A percentile compares a stretch with the other conserved stretches of the same genome.
Conservation (phyloP, 192 early-diverging fungal genomes). For the Obelidium mucronatum region DNA sequence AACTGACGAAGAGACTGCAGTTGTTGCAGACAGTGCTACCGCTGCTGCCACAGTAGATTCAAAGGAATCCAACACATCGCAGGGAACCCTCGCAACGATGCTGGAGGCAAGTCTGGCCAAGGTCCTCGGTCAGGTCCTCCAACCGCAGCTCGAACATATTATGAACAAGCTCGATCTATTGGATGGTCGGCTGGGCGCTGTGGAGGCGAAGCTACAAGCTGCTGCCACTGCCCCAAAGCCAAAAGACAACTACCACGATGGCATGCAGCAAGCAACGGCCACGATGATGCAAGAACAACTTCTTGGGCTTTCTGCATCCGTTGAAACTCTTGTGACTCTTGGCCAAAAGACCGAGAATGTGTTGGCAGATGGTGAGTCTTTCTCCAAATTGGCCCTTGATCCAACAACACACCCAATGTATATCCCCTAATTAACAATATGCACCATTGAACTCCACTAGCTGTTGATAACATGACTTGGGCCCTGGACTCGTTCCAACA, state of each 20-base stretch:
- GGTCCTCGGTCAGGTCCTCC: neutral
- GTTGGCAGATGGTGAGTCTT: conserved; percentile 11
- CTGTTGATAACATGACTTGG: conserved; percentile 30
- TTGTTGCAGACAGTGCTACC: too few species aligned
- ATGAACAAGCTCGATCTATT: conserved; percentile 8
- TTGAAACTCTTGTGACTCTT: conserved; percentile 16
- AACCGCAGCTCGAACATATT: neutral
- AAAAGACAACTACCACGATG: conserved; percentile 1
- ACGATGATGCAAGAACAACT: conserved; percentile 26
- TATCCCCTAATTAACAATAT: neutral
- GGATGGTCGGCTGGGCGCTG: conserved; percentile 12
- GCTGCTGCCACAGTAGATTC: too few species aligned
- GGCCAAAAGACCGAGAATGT: conserved; percentile 15
- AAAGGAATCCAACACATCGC: too few species aligned
- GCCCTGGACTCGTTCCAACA: conserved; percentile 3
- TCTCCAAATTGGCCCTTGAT: neutral
- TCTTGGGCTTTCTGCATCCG: neutral
- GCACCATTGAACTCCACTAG: neutral
- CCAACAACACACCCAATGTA: neutral
- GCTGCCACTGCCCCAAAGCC: neutral
- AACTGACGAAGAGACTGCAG: too few species aligned
- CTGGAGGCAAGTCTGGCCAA: neutral
- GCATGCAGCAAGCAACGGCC: conserved; percentile 21
- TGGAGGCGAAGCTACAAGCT: neutral
- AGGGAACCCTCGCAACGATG: neutral